These are phyloP conservation scores for Ceratobasidium theobromae DNA, from an alignment of 1,284 basidiomycete species.

Conservation along the genomic window DNA sequence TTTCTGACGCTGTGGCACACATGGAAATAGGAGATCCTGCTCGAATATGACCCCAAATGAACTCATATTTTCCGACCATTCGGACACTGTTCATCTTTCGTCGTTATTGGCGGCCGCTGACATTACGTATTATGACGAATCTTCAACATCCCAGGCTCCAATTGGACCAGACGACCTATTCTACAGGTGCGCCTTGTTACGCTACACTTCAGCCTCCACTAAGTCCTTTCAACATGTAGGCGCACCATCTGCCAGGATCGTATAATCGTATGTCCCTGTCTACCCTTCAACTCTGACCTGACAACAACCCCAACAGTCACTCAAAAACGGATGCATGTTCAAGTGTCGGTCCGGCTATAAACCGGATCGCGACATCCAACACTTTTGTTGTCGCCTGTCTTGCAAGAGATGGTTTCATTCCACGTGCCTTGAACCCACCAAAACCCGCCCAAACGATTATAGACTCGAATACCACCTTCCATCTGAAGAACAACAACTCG, in stretches of 20 bases:
- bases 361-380: conserved; percentile 10
- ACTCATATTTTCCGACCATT: conserved; percentile 17
- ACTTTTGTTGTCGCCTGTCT: conserved; percentile 1
- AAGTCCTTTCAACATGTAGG: background rate
- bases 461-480: background rate
- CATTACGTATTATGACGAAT: conserved; percentile 2
- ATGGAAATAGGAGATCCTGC: background rate
- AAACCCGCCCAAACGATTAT: background rate
- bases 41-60: conserved; percentile 9
- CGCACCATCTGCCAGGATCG: background rate
- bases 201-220: background rate
- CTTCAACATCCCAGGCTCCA: background rate
- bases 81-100: conserved; percentile 10
- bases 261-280: background rate
- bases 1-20: background rate
- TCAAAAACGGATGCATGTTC: background rate
- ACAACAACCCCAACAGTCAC: background rate
- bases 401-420: conserved; percentile 12
- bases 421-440: conserved; percentile 9
- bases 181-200: background rate
- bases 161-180: background rate
- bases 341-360: conserved; percentile 1
- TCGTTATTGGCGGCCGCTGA: background rate
- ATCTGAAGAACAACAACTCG: conserved; percentile 8
- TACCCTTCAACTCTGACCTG: background rate